These are phyloP conservation scores for Wickerhamia fluorescens DNA, from an alignment of 805 yeast species.

Conservation along the genomic window DNA sequence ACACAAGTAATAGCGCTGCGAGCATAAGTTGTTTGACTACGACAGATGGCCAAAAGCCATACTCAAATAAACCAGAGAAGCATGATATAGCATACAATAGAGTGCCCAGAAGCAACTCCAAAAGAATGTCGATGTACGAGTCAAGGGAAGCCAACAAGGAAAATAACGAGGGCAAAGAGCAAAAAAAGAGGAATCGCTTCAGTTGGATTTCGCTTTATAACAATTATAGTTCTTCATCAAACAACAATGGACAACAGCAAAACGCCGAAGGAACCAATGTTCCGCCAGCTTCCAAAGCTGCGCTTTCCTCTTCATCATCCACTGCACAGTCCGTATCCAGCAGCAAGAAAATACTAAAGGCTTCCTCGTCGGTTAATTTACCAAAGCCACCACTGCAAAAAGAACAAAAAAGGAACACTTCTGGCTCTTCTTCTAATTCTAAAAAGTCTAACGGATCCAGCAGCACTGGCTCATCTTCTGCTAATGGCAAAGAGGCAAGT, in stretches of 20 bases:
- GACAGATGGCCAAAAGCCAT: no score
- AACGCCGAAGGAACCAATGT: no score
- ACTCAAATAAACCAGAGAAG: not conserved
- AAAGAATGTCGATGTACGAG: conserved; percentile 1
- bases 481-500: conserved; percentile 49
- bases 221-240: conserved; percentile 15
- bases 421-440: conserved; percentile 22
- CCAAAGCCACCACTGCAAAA: conserved; percentile 6
- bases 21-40: no score
- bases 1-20: not conserved
- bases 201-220: conserved; percentile 39
- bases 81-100: not conserved
- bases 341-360: conserved; percentile 25
- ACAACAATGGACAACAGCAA: conserved; percentile 4
- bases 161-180: conserved; percentile 17
- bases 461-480: conserved; percentile 15
- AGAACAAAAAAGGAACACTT: conserved; percentile 18
- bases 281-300: conserved; percentile 1
- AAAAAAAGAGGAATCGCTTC: conserved; percentile 35
- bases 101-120: conserved; percentile 1
- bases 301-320: conserved; percentile 1
- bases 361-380: conserved; percentile 23
- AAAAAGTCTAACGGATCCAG: conserved; percentile 19
- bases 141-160: conserved; percentile 14
- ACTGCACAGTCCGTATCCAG: conserved; percentile 5